Conservation (phyloP, 352 stramenopile genomes). For the Globisporangium megalacanthum region DNA sequence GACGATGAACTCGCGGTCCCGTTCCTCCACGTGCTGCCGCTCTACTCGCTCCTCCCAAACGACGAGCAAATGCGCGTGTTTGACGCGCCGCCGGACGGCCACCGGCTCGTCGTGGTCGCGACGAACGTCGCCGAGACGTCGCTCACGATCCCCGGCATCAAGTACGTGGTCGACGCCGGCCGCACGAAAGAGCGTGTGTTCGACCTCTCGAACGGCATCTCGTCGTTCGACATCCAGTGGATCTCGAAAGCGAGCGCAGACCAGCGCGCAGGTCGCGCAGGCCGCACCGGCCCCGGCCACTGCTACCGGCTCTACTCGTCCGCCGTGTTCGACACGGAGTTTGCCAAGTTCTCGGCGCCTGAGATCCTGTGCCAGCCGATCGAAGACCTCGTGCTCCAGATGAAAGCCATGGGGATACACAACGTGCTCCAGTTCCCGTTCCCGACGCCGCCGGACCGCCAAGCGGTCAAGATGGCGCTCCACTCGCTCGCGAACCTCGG, state of each 20-base stretch:
- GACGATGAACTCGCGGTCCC: slow-evolving; percentile 55
- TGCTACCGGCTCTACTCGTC: slow-evolving; percentile 98
- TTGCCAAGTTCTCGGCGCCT: slow-evolving; percentile 85
- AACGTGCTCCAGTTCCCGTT: slow-evolving; percentile 96
- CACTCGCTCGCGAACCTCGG: slow-evolving; percentile 79
- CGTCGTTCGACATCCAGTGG: slow-evolving; percentile 91
- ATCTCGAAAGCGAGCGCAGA: slow-evolving; percentile 83
- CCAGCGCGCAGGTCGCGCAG: slow-evolving; percentile 93
- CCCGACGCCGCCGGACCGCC: slow-evolving; percentile 88
- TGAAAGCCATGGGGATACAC: slow-evolving; percentile 97
- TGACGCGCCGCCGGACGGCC: slow-evolving; percentile 79
- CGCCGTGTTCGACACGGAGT: slow-evolving; percentile 94
- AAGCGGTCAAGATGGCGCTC: slow-evolving; percentile 85
- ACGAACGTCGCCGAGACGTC: slow-evolving; percentile 99
- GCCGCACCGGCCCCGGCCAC: slow-evolving; percentile 94
- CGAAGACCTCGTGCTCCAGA: slow-evolving; percentile 95
- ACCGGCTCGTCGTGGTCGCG: slow-evolving; percentile 94
- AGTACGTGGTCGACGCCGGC: slow-evolving; percentile 97
- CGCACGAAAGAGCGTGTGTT: slow-evolving; percentile 96
- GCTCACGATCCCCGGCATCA: slow-evolving; percentile 93
- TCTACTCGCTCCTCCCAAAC: slow-evolving; percentile 96
- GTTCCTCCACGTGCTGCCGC: slow-evolving; percentile 91
- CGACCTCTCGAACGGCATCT: slow-evolving; percentile 88
- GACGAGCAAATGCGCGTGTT: slow-evolving; percentile 93
- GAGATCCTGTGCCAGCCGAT: slow-evolving; percentile 91